phyloP scores from a whole-genome alignment of 2,329 filamentous ascomycete genomes.

The Ophiobolus disseminans region DNA sequence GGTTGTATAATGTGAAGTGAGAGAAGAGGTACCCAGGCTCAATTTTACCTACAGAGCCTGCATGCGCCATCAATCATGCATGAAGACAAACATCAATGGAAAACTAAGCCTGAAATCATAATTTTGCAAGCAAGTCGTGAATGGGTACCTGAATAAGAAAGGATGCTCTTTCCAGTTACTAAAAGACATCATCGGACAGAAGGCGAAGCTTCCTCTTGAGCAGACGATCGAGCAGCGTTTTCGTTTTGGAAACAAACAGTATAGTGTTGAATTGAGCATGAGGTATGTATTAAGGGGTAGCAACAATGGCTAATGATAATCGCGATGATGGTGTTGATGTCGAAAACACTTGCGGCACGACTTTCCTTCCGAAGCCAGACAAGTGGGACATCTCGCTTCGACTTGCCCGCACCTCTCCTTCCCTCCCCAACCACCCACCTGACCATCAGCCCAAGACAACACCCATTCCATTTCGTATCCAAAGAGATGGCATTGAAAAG shows the following conservation, averaged over 20 bases:
- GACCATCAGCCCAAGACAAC: constrained; percentile 1
- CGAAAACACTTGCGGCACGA: constrained; percentile 7
- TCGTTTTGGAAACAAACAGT: neutral
- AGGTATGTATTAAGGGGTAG: neutral
- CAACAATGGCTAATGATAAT: neutral
- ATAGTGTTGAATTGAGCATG: neutral
- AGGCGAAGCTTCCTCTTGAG: too few species aligned
- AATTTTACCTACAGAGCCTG: neutral
- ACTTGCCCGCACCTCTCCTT: constrained; percentile 9
- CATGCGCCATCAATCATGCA: neutral
- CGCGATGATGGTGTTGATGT: constrained; percentile 3
- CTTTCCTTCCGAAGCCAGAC: constrained; percentile 11
- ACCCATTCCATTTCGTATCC: constrained; percentile 1
- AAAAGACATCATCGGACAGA: too few species aligned
- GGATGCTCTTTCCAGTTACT: too few species aligned
- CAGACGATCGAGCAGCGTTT: too few species aligned
- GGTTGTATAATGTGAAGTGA: neutral
- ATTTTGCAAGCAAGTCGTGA: too few species aligned
- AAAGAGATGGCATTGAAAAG: constrained; percentile 43
- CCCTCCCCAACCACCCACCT: constrained; percentile 8
- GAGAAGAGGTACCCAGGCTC: neutral
- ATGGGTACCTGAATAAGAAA: too few species aligned
- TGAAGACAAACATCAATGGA: too few species aligned
- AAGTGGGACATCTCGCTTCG: constrained; percentile 15
- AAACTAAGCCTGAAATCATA: too few species aligned